A percentile compares a stretch with the other conserved stretches of the same genome.
Conservation (phyloP, 768 basidiomycete species). For the Phlebiopsis gigantea region DNA sequence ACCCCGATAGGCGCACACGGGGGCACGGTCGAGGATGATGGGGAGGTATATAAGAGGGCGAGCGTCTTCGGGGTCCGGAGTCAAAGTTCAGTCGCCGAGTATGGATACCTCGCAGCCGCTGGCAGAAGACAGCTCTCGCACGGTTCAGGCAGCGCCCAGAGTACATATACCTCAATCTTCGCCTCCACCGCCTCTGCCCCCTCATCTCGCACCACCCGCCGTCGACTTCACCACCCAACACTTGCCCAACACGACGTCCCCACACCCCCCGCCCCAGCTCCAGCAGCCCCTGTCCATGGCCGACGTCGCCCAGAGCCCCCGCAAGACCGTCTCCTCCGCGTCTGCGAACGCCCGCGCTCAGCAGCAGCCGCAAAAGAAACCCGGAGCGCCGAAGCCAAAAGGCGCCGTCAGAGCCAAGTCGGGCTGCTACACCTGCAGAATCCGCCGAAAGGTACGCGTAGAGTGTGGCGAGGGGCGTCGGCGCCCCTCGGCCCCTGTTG, state of each 20-base stretch:
- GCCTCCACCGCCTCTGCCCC: conserved; percentile 17
- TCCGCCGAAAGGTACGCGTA: conserved; percentile 68
- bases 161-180: conserved; percentile 17
- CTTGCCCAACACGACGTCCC: conserved; percentile 15
- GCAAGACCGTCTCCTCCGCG: conserved; percentile 28
- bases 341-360: conserved; percentile 21
- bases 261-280: conserved; percentile 12
- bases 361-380: conserved; percentile 38
- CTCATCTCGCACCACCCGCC: conserved; percentile 17
- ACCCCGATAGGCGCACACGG: conserved; percentile 8
- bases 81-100: conserved; percentile 8
- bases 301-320: conserved; percentile 29
- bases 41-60: conserved; percentile 3
- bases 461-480: conserved; percentile 11
- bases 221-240: not conserved
- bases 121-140: conserved; percentile 15
- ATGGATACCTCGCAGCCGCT: conserved; percentile 12
- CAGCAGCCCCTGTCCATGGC: conserved; percentile 23
- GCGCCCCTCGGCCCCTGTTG: conserved; percentile 8
- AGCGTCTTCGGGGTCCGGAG: conserved; percentile 11
- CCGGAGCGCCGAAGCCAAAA: conserved; percentile 67
- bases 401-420: conserved; percentile 82
- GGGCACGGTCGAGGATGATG: not conserved
- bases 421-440: conserved; percentile 85
- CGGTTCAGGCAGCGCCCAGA: conserved; percentile 15